These are phyloP conservation scores for Puccinia novopanici DNA, from an alignment of 1,284 basidiomycete species.

Conservation along the genomic window DNA sequence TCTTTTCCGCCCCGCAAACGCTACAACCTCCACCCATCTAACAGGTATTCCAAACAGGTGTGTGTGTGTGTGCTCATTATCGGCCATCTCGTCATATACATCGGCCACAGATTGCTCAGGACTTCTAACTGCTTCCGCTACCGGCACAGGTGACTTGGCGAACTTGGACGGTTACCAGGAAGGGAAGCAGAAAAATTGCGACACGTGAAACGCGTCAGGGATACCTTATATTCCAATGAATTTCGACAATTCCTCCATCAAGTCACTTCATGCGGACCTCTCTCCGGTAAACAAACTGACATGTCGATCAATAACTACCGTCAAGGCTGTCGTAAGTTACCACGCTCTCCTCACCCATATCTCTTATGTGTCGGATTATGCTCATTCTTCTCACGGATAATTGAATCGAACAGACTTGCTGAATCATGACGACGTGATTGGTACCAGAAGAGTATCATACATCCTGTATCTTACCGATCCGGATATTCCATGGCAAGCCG, in stretches of 20 bases:
- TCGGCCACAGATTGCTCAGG: background rate
- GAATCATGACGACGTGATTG: slow-evolving; percentile 97
- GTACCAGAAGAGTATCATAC: slow-evolving; percentile 89
- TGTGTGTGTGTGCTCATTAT: no score
- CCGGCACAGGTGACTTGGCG: slow-evolving; percentile 81
- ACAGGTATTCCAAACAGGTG: slow-evolving; percentile 44
- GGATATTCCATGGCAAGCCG: slow-evolving; percentile 56
- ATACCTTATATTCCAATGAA: slow-evolving; percentile 83
- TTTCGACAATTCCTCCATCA: slow-evolving; percentile 82
- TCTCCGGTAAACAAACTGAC: slow-evolving; percentile 88
- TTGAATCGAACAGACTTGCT: slow-evolving; percentile 73
- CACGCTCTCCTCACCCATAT: no score
- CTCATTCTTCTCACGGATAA: no score
- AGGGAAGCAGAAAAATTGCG: slow-evolving; percentile 77
- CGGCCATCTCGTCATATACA: background rate
- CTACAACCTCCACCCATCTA: no score
- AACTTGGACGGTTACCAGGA: slow-evolving; percentile 79
- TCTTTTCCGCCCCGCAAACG: background rate
- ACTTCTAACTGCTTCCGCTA: background rate
- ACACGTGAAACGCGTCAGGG: slow-evolving; percentile 75
- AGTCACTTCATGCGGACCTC: slow-evolving; percentile 89
- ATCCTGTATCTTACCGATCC: slow-evolving; percentile 94
- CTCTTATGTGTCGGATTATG: background rate
- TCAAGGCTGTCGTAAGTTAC: slow-evolving; percentile 63
- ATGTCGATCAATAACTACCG: slow-evolving; percentile 93